Percentiles rank a stretch among this genome's conserved stretches.
Conservation (phyloP, 2,329 filamentous ascomycete genomes). For the Talaromyces sp. region DNA sequence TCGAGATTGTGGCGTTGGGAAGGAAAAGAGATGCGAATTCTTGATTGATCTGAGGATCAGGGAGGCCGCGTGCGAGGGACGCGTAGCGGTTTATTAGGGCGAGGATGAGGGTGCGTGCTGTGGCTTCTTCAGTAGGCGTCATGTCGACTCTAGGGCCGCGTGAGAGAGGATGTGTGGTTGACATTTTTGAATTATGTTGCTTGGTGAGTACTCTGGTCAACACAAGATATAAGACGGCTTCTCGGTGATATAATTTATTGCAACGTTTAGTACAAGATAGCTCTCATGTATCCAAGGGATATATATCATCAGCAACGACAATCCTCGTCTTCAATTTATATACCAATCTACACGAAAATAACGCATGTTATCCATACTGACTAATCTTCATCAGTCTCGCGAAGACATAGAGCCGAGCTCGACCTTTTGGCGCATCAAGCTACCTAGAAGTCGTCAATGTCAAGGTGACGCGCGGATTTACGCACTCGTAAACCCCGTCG, state of each 20-base stretch:
- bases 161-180: not conserved
- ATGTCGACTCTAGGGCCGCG: not conserved
- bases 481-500: not conserved
- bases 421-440: not conserved
- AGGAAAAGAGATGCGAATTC: not conserved
- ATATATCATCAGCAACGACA: too few relatives aligned
- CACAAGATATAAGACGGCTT: too few relatives aligned
- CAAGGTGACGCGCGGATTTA: not conserved
- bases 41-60: not conserved
- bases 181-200: not conserved
- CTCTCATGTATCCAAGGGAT: too few relatives aligned
- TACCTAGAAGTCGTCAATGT: not conserved
- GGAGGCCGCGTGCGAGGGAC: not conserved
- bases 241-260: too few relatives aligned
- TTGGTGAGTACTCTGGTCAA: too few relatives aligned
- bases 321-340: too few relatives aligned
- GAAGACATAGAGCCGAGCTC: not conserved
- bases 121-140: not conserved
- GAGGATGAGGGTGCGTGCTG: not conserved
- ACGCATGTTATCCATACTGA: not conserved
- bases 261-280: too few relatives aligned
- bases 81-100: not conserved
- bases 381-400: not conserved
- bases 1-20: not conserved
- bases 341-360: too few relatives aligned